Conservation (phyloP, 148 eudicot species). For the Vaccinium vitisidaea region DNA sequence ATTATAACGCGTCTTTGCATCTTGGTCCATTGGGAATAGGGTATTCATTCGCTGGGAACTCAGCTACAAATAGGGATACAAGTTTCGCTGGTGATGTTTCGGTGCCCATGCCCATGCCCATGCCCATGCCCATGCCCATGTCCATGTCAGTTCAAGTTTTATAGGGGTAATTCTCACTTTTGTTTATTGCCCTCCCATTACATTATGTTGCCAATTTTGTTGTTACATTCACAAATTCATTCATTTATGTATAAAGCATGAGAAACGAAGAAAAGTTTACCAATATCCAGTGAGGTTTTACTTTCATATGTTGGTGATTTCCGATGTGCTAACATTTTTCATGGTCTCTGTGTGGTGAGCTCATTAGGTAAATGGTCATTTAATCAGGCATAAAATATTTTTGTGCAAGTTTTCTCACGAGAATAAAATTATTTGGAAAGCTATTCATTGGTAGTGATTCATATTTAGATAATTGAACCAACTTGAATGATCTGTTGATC, state of each 20-base stretch:
- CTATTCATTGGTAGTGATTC: background rate
- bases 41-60: constrained; percentile 48
- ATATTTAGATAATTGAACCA: background rate
- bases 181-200: background rate
- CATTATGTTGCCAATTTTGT: constrained; percentile 16
- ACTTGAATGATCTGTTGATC: background rate
- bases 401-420: background rate
- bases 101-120: constrained; percentile 47
- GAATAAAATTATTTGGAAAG: background rate
- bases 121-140: constrained; percentile 54
- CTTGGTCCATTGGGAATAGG: constrained; percentile 54
- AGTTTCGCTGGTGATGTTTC: constrained; percentile 52
- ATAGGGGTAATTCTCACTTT: constrained; percentile 30
- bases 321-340: background rate
- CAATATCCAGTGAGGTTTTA: background rate
- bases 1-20: constrained; percentile 31
- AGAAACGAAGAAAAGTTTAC: background rate
- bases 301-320: background rate
- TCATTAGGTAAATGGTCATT: background rate
- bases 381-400: background rate
- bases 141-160: constrained; percentile 61
- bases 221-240: constrained; percentile 22
- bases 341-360: background rate
- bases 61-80: constrained; percentile 39
- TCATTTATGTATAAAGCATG: constrained; percentile 12